These are phyloP conservation scores for Phaffia rhodozyma DNA, from an alignment of 1,284 basidiomycete genomes.

Conservation along the genomic window DNA sequence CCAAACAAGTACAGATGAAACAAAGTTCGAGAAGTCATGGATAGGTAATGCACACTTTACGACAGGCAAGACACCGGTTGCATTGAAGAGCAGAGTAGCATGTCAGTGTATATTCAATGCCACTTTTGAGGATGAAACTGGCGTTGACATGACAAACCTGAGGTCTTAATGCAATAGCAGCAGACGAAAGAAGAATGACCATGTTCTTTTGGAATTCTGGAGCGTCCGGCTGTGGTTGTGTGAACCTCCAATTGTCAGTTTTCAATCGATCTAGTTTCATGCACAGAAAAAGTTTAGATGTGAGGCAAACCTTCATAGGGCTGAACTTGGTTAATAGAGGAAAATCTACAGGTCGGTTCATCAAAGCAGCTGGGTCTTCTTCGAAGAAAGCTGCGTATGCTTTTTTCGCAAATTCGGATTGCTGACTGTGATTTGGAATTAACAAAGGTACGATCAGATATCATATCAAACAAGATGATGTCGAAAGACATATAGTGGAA, in stretches of 20 bases:
- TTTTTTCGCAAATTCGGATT: slow-evolving; percentile 43
- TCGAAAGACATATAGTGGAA: neutral
- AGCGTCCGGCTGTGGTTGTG: slow-evolving; percentile 38
- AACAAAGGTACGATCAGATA: slow-evolving; percentile 20
- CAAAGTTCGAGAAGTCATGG: slow-evolving; percentile 42
- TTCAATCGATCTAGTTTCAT: no score
- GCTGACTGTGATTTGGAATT: slow-evolving; percentile 42
- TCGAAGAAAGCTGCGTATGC: slow-evolving; percentile 50
- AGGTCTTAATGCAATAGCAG: slow-evolving; percentile 49
- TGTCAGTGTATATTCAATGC: neutral
- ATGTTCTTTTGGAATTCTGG: slow-evolving; percentile 47
- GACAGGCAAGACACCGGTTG: slow-evolving; percentile 37
- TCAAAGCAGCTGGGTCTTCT: slow-evolving; percentile 47
- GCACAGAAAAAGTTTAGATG: slow-evolving; percentile 19
- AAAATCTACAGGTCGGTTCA: slow-evolving; percentile 32
- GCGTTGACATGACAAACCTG: slow-evolving; percentile 41
- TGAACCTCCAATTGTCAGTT: neutral
- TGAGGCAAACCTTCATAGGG: slow-evolving; percentile 37
- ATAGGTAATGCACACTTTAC: slow-evolving; percentile 32
- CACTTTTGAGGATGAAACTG: slow-evolving; percentile 1
- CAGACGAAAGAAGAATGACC: slow-evolving; percentile 53
- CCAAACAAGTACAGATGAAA: slow-evolving; percentile 50
- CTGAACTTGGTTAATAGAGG: slow-evolving; percentile 5
- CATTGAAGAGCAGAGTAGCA: slow-evolving; percentile 11
- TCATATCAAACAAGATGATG: neutral